Evolutionary conservation across 2,329 filamentous ascomycete genomes (phyloP), one percentile per base, ranked within the genome.

Genomic region (Graphium sp.): DNA sequence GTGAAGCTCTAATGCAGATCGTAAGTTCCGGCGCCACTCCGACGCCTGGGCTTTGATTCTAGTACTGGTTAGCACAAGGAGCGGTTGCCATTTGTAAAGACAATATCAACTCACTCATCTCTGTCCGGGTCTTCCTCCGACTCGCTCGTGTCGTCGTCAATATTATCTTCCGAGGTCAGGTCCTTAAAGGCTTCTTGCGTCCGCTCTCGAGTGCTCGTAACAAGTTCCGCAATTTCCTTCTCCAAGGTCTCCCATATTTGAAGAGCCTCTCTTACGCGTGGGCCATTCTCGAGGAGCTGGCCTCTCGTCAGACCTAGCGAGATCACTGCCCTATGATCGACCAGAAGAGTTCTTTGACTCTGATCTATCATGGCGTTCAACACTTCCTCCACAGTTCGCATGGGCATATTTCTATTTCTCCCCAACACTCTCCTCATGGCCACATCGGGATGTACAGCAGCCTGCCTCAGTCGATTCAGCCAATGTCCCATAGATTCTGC

Each of bases 321-420:
- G 6, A 92, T 57, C 26, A 76, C 60, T 3, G 60, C 55, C 29
- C 83, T 68, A 42, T 89, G 75, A 33, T 87, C 74, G 0, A 62
- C 52, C 29, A 74, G 67, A 32, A 87, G 66, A 1, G 53, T 46
- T 5, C 57, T 58, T 32, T 87, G 79, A 24, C 77, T 84, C 42
- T 87, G 74, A 31, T 93, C 83, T 33, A 94, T 76, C 87, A 98
- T 94, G 5, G 76, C 73, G 37, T 83, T 75, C 8, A 98, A 58
- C 2, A 95, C 87, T 48, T 95, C 81, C 12, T 74, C 68, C 2
- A 93, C 76, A 1, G 85, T 91, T 9, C 80, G 66, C 37, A 94
- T 60, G 0, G 81, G 75, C 0, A 68, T 73, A 30, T 60, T 62
- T 27, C 62, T 69, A 24, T 58, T 67, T 24, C 66, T 61, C 2